These are phyloP conservation scores for Colletotrichum tropicale DNA, from an alignment of 2,329 filamentous ascomycete genomes.

Conservation along the genomic window DNA sequence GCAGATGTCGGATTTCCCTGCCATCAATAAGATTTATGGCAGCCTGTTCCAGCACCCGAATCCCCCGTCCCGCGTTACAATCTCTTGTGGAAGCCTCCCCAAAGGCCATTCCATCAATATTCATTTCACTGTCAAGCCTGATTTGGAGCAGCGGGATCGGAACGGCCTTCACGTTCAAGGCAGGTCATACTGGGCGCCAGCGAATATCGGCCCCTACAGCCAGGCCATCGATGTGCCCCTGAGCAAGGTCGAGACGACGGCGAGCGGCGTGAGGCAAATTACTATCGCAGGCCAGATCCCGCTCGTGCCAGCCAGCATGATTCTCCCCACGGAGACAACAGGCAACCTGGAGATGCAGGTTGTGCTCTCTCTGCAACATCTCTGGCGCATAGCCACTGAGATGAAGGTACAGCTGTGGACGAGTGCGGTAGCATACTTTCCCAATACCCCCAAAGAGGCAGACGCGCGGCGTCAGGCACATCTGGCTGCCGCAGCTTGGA, in stretches of 20 bases:
- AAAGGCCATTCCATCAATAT: slow-evolving; percentile 69
- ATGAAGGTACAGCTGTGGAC: slow-evolving; percentile 78
- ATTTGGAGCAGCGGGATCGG: slow-evolving; percentile 39
- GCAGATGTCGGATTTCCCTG: slow-evolving; percentile 78
- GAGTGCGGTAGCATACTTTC: slow-evolving; percentile 77
- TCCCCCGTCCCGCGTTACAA: slow-evolving; percentile 83
- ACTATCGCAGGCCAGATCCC: slow-evolving; percentile 92
- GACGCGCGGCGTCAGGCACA: slow-evolving; percentile 38
- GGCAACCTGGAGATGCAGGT: slow-evolving; percentile 61
- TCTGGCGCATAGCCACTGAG: slow-evolving; percentile 80
- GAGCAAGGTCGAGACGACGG: slow-evolving; percentile 4
- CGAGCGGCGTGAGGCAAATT: slow-evolving; percentile 43
- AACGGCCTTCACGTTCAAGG: slow-evolving; percentile 87
- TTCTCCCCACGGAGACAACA: slow-evolving; percentile 46
- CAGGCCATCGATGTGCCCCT: slow-evolving; percentile 72
- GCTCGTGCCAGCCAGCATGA: slow-evolving; percentile 81
- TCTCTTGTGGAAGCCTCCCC: slow-evolving; percentile 75
- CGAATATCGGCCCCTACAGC: slow-evolving; percentile 96
- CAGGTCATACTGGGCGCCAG: slow-evolving; percentile 94
- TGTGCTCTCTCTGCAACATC: slow-evolving; percentile 81
- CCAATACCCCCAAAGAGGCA: slow-evolving; percentile 35
- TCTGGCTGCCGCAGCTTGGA: slow-evolving; percentile 54
- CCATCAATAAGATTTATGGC: slow-evolving; percentile 78
- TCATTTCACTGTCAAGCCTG: slow-evolving; percentile 47
- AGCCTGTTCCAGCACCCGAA: slow-evolving; percentile 77